These are phyloP conservation scores for Metschnikowia chrysomelidarum DNA, from an alignment of 805 yeast genomes.

Conservation along the genomic window DNA sequence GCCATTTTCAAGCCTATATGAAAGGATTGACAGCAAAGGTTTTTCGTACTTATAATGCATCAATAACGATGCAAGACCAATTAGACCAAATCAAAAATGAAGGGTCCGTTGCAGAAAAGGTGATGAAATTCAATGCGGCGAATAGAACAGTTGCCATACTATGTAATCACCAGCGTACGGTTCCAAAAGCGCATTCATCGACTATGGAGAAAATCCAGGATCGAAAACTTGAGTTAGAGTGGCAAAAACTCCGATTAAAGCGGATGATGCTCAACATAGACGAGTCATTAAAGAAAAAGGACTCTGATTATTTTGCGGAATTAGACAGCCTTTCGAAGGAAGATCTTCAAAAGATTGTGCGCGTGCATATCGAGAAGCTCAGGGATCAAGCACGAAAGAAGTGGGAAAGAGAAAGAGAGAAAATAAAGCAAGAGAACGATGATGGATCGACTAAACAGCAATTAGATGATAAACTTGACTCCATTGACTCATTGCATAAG, in stretches of 20 bases:
- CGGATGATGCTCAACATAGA: conserved; percentile 69
- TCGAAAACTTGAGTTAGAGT: conserved; percentile 71
- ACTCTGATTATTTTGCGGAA: conserved; percentile 62
- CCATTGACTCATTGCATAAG: conserved; percentile 49
- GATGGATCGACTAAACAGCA: conserved; percentile 53
- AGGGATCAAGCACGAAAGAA: conserved; percentile 62
- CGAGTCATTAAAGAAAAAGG: conserved; percentile 47
- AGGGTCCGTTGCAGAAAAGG: conserved; percentile 85
- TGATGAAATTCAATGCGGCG: conserved; percentile 88
- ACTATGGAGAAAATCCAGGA: conserved; percentile 78
- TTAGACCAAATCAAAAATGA: conserved; percentile 79
- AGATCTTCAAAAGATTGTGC: conserved; percentile 58
- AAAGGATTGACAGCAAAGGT: conserved; percentile 94
- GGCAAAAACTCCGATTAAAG: conserved; percentile 79
- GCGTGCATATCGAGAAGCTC: conserved; percentile 60
- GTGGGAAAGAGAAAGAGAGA: conserved; percentile 76
- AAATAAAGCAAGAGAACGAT: conserved; percentile 55
- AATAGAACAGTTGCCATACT: conserved; percentile 92
- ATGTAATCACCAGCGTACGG: conserved; percentile 96
- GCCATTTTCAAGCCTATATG: conserved; percentile 86
- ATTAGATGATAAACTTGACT: conserved; percentile 55
- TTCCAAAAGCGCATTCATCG: conserved; percentile 78
- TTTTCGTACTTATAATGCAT: conserved; percentile 95
- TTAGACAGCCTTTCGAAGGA: conserved; percentile 64
- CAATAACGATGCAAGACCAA: conserved; percentile 96